These are phyloP conservation scores for Ormosia emarginata DNA, from an alignment of 306 rosid genomes.

Conservation along the genomic window DNA sequence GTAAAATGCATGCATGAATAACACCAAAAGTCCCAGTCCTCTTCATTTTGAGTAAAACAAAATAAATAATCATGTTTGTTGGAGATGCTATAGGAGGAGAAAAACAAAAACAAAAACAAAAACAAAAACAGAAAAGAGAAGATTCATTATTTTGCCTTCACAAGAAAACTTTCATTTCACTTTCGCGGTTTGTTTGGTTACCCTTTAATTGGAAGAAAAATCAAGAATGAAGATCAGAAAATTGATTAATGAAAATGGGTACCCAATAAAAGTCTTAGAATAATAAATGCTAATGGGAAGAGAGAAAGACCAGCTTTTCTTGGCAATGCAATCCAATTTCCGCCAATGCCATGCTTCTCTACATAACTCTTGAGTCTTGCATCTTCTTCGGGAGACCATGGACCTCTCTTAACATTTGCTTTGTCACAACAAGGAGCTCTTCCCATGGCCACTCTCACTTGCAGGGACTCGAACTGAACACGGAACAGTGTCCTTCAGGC, in stretches of 20 bases:
- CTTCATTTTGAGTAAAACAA: not conserved
- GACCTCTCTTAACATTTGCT: slow-evolving; percentile 80
- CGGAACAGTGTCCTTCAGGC: not conserved
- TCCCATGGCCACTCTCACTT: slow-evolving; percentile 54
- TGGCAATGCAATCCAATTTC: slow-evolving; percentile 87
- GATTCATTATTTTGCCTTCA: not conserved
- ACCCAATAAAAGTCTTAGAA: not conserved
- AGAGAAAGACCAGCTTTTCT: slow-evolving; percentile 69
- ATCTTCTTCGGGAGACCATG: slow-evolving; percentile 96
- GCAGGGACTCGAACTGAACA: not conserved
- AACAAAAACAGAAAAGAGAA: not conserved
- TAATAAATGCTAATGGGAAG: not conserved
- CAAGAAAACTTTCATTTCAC: not conserved
- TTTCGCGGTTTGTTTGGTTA: not conserved
- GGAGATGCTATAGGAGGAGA: not conserved
- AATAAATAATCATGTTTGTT: not conserved
- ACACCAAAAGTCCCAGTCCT: not conserved
- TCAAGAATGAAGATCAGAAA: not conserved
- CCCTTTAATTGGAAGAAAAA: not conserved
- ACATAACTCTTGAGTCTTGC: slow-evolving; percentile 63
- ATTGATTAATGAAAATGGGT: not conserved
- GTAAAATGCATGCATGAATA: not conserved
- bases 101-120: not conserved
- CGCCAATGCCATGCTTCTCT: slow-evolving; percentile 62
- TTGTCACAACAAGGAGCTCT: slow-evolving; percentile 96